Evolutionary conservation across 2,329 filamentous ascomycete species (phyloP), one percentile per base, ranked within the genome.

Genomic region (Plectosphaerella cucumerina): DNA sequence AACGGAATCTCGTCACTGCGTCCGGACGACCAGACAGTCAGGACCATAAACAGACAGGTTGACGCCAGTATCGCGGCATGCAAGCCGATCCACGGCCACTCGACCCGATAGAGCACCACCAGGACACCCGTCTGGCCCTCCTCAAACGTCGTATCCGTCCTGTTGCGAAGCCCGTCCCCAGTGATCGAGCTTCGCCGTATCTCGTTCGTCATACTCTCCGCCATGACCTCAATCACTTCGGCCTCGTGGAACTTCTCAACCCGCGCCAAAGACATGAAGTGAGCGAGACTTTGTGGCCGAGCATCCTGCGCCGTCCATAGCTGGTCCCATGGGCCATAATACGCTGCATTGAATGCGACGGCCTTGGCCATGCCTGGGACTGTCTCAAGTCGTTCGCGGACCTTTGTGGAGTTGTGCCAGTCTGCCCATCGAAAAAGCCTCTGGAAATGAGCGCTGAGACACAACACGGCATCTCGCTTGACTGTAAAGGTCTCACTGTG

Each of bases 11-110:
- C 33, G 3, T 10, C 18, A 2, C 18, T 12, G 6, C 31, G 15
- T 2, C 10, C 12, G 1, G 44, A 21, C 3, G 18, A 34, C 5
- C 26, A 26, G 2, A 44, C 21, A 3, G 51, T 50, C 1, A 50
- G 8, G 3, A 37, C 31, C 37, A 47, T 5, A 5, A 53, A 53
- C 2, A 23, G n/a, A 6, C 17, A 31, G 9, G 48, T 6, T 3
- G 21, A 18, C 3, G 47, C 15, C 3, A 53, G 8, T 15, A 47
- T 37, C 3, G 43, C 15, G 3, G 35, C 51, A 14, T 53, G 51
- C 8, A 53, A 35, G 2, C 48, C 48, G 15, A 50, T 50, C 51
- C 51, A 53, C 2, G 39, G 51, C 51, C 51, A 50, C 18, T 26
- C 31, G 11, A 53, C 44, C 14, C 23, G 48, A n/a, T 53, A 53